Percentiles rank a stretch among this genome's conserved stretches.
Conservation (phyloP, 257 asterid species). For the Solanum dulcamara region DNA sequence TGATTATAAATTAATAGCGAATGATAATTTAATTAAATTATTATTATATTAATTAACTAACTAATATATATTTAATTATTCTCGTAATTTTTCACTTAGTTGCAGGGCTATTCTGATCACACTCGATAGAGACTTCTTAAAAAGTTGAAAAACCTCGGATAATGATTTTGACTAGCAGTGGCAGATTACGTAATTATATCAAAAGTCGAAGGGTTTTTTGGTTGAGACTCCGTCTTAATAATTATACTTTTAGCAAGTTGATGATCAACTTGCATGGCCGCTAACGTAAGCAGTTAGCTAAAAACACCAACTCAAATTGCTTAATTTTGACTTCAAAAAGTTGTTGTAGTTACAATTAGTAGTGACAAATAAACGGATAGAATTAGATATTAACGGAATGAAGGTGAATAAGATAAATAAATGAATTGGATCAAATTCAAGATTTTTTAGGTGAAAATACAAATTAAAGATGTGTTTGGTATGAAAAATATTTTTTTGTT, state of each 20-base stretch:
- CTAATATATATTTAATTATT: too few relatives aligned
- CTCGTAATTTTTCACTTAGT: too few relatives aligned
- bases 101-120: neutral
- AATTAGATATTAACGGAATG: too few relatives aligned
- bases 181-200: neutral
- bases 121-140: neutral
- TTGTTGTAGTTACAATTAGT: neutral
- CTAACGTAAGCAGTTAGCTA: conserved; percentile 14
- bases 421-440: accelerated
- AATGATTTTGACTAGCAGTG: neutral
- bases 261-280: conserved; percentile 44
- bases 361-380: neutral
- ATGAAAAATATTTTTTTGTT: neutral
- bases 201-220: neutral
- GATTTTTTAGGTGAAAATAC: neutral
- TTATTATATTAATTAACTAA: too few relatives aligned
- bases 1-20: too few relatives aligned
- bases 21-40: too few relatives aligned
- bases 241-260: conserved; percentile 35
- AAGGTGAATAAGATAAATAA: neutral
- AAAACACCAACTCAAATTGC: neutral
- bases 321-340: neutral
- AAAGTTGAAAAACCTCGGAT: neutral
- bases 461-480: neutral
- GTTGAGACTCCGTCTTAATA: neutral